Percentiles rank a stretch among this genome's conserved stretches.
phyloP scores from a whole-genome alignment of 2,329 filamentous ascomycete species.

The Arthrobotrys pseudoclavata region DNA sequence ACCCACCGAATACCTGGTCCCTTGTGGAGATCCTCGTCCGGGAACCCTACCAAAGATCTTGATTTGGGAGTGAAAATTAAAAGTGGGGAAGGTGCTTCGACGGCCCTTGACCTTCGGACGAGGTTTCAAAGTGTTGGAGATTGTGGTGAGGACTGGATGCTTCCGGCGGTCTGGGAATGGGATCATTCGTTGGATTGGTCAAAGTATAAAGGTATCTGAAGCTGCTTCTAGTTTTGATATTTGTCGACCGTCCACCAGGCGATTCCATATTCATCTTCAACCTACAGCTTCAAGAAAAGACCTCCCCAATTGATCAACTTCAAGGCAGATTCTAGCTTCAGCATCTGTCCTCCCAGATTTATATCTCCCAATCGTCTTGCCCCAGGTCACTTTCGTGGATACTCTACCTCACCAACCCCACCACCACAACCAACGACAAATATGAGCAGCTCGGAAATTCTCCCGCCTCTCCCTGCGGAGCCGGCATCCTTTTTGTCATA shows the following conservation, averaged over 20 bases:
- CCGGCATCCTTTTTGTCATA: constrained; percentile 69
- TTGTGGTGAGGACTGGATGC: constrained; percentile 36
- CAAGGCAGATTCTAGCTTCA: constrained; percentile 37
- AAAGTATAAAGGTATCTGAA: constrained; percentile 55
- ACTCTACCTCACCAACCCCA: constrained; percentile 19
- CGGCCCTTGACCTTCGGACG: constrained; percentile 3
- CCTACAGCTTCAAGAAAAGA: not conserved
- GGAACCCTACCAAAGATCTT: constrained; percentile 12
- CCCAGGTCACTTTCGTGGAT: constrained; percentile 27
- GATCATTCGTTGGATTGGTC: constrained; percentile 31
- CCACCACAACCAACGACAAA: not conserved
- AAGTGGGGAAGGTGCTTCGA: constrained; percentile 25
- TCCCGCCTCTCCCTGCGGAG: constrained; percentile 55
- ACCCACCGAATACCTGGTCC: constrained; percentile 12
- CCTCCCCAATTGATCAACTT: constrained; percentile 29
- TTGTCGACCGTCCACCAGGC: constrained; percentile 24
- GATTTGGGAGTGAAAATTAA: constrained; percentile 15
- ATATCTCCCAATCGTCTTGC: not conserved
- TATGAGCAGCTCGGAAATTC: constrained; percentile 40
- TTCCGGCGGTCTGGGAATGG: constrained; percentile 16
- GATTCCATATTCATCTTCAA: constrained; percentile 18
- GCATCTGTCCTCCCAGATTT: constrained; percentile 39
- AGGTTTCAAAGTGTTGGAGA: constrained; percentile 39
- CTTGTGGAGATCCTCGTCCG: constrained; percentile 16
- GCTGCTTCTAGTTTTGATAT: constrained; percentile 19